A percentile compares a stretch with the other conserved stretches of the same genome.
Evolutionary conservation across 2,329 filamentous ascomycete species (phyloP).

Genomic region (Diplocarpon rosae): DNA sequence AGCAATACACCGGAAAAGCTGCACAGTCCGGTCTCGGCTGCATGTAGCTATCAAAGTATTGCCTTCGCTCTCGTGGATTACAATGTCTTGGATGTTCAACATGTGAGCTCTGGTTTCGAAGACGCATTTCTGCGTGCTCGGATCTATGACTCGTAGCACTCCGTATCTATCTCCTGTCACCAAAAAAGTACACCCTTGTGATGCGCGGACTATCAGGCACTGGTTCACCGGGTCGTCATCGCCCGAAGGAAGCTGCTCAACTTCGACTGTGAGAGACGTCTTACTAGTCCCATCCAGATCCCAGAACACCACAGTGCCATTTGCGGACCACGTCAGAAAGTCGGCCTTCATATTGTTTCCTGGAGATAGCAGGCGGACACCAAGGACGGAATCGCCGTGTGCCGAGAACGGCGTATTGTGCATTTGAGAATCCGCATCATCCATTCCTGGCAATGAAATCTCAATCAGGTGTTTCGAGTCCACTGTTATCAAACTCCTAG

Average conservation of each 20-base stretch:
- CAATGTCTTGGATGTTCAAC: conserved; percentile 73
- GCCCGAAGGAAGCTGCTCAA: conserved; percentile 50
- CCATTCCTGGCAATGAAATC: conserved; percentile 31
- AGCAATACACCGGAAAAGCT: conserved; percentile 59
- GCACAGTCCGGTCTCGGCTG: conserved; percentile 82
- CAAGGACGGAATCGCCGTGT: conserved; percentile 56
- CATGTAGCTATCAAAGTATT: conserved; percentile 66
- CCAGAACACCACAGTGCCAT: conserved; percentile 78
- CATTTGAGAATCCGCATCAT: conserved; percentile 27
- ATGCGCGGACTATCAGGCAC: conserved; percentile 47
- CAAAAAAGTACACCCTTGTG: conserved; percentile 52
- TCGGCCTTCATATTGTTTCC: conserved; percentile 52
- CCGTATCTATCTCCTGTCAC: conserved; percentile 81
- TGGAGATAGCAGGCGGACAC: conserved; percentile 54
- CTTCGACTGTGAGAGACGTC: conserved; percentile 50
- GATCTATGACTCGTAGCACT: conserved; percentile 62
- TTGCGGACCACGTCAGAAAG: conserved; percentile 83
- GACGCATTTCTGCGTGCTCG: conserved; percentile 44
- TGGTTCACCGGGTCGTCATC: conserved; percentile 46
- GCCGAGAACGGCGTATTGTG: conserved; percentile 46
- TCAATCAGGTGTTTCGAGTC: conserved; percentile 68
- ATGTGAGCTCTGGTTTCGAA: conserved; percentile 78
- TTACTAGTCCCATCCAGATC: conserved; percentile 58
- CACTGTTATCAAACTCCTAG: conserved; percentile 59
- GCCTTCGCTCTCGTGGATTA: conserved; percentile 52